A percentile compares a stretch with the other conserved stretches of the same genome.
phyloP scores from a whole-genome alignment of 768 basidiomycete genomes.

The Crucibulum laeve region DNA sequence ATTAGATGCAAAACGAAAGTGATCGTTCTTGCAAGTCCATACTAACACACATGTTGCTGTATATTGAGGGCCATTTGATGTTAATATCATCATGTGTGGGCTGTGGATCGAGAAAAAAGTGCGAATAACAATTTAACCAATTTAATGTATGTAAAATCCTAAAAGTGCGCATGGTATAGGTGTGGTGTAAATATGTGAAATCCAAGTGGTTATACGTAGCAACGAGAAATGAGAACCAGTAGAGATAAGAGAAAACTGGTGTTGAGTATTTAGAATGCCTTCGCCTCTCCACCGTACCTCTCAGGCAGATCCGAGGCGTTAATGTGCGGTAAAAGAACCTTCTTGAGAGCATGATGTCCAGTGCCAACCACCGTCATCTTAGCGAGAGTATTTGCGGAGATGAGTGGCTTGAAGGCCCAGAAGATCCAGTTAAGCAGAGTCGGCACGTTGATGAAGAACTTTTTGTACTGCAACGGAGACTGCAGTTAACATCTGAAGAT shows the following conservation, averaged over 20 bases:
- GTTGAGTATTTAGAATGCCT: constrained; percentile 40
- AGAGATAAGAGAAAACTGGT: background rate
- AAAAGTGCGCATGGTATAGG: too few relatives aligned
- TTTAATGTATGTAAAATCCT: too few relatives aligned
- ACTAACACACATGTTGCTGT: too few relatives aligned
- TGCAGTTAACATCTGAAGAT: constrained; percentile 1
- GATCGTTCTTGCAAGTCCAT: too few relatives aligned
- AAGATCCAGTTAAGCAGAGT: constrained; percentile 76
- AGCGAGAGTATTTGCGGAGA: constrained; percentile 68
- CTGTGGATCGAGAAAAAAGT: too few relatives aligned
- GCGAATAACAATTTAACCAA: too few relatives aligned
- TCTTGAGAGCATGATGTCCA: constrained; percentile 52
- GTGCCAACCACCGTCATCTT: constrained; percentile 80
- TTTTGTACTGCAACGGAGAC: constrained; percentile 44
- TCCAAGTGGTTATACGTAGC: background rate
- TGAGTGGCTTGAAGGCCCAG: constrained; percentile 75
- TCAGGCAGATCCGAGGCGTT: constrained; percentile 55
- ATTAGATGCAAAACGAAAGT: too few relatives aligned
- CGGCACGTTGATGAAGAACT: constrained; percentile 83
- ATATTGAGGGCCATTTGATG: too few relatives aligned
- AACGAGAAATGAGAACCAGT: background rate
- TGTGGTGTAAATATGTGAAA: background rate
- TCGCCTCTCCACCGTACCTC: constrained; percentile 66
- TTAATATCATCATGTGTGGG: too few relatives aligned
- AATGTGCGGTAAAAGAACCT: constrained; percentile 56